Base-by-base conservation (phyloP, 106 monocot species). In the Allium sativum region DNA sequence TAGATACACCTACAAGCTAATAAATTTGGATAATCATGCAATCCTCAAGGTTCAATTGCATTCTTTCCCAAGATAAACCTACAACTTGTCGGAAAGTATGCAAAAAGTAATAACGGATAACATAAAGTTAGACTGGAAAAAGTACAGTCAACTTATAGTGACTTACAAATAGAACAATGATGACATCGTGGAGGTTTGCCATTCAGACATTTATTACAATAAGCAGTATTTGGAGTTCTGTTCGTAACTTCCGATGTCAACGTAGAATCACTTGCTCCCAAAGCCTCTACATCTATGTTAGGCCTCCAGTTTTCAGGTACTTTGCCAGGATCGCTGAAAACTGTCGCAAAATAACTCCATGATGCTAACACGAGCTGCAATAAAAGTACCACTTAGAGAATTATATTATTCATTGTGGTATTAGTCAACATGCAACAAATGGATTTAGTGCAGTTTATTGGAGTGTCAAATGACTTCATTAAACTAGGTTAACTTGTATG, bases 91-190 rank as follows among this genome's bases (percentile, higher is more conserved):
- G 1, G 31, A 31, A 31, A 31, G 5, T 31, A 31, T 31, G 31
- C 31, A 31, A 31, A 31, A 31, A 31, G 31, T 2, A 31, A 31
- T 31, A 31, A 31, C 2, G 31, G 31, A 2, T 2, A 31, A 31
- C 31, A 31, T 31, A 31, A 31, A 31, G 31, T 31, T 31, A 31
- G 31, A 31, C 5, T 31, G 31, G 31, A 31, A 53, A 60, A 19
- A 15, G 7, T 22, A 44, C 45, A 12, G 16, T 45, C 48, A 56
- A 52, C 12, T 62, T 57, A 70, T 12, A 55, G 17, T 55, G 14
- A 73, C 82, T 84, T 79, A 94, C 89, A 94, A 43, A 94, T 70
- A 72, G 93, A 93, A 67, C 94, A 94, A 67, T 94, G 94, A 74
- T 94, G 94, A 48, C 94, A 86, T 53, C 94, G 82, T 47, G 86